Evolutionary conservation across 2,329 filamentous ascomycete genomes (phyloP), one percentile per base, ranked within the genome.

Genomic region (Fusarium sp.): DNA sequence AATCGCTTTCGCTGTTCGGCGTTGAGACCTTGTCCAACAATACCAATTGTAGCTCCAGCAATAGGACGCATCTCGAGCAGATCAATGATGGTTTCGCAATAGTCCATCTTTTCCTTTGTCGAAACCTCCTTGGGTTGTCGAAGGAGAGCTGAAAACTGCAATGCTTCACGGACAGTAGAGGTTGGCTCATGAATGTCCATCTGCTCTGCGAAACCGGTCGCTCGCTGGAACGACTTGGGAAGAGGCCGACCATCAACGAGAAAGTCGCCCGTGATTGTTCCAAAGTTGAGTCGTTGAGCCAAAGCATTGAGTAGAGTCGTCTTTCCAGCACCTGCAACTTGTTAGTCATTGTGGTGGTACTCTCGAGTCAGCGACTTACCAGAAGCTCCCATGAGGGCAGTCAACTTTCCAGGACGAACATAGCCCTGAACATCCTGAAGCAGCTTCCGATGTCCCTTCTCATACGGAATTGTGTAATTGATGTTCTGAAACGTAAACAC

Each of bases 391-490:
- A 96, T 96, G 0, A 95, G 87, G 10, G 93, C 94, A 11, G 93
- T 95, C 59, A 95, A 83, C 62, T 93, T 95, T 35, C 94, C 94
- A 1, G 94, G 94, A 70, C 94, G 93, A 50, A 97, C 93, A 87
- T 92, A 96, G n/a, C 94, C 94, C 76, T 95, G 92, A 1, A 96
- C 92, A 70, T 95, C 88, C 69, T 95, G 90, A 23, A 97, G 84
- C 64, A 97, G 88, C 58, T 91, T 89, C 23, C 93, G 88, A n/a
- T 88, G 83, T 60, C 94, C 90, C 4, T 87, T 87, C 78, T 94
- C 93, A 70, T 82, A 83, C 13, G 85, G 85, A 3, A 87, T 86
- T 0, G 82, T 86, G 70, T 89, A 89, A 59, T 87, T 86, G 66
- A 89, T 83, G 48, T 88, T 81, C 71, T 84, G 83, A 66, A 88